Base-by-base conservation (phyloP, 228 moss, liverwort and hornwort genomes). In the Sphagnum fallax region DNA sequence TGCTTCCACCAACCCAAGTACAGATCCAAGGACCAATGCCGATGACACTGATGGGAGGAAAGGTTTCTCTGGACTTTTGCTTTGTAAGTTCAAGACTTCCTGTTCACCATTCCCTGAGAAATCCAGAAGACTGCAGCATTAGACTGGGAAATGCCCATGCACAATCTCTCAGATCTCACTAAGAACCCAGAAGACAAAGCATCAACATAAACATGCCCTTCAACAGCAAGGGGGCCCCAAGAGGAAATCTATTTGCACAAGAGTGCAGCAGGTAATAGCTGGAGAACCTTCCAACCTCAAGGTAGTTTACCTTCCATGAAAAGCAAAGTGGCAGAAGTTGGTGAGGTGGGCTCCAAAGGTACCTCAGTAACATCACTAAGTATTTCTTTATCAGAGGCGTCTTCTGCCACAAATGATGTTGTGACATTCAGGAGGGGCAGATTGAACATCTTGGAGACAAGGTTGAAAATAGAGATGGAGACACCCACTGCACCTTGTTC, bases 371-470 rank as follows among this genome's bases (percentile, higher is more conserved):
- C 62, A 70, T 82, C 75, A 53, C 66, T 49, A 55, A 69, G 18
- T n/a, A 66, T 50, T 5, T 62, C 84, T 67, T 82, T 84, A 10
- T 78, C 77, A 73, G 84, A 80, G 69, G 84, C 89, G 57, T 97
- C 97, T 81, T 93, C 91, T 8, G 97, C 93, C 15, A 98, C 97
- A 65, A 91, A 90, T 50, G 93, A 98, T 47, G 97, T 98, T 10
- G 97, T 98, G n/a, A 98, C 70, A 65, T 98, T 98, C 78, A 98
- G 58, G 32, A 98, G 87, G 10, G 97, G 97, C 66, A 98, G 70
- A 52, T 98, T 98, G 78, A 98, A 98, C 93, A 90, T 87, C 82
- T 98, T 98, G 6, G 97, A 93, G 8, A 98, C 84, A 32, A 93
- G 66, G 73, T 93, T 98, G 66, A 98, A 98, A 62, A 98, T 72